Percentiles rank a stretch among this genome's conserved stretches.
phyloP scores from a whole-genome alignment of 2,329 filamentous ascomycete species.

The Alternaria gansuensis region DNA sequence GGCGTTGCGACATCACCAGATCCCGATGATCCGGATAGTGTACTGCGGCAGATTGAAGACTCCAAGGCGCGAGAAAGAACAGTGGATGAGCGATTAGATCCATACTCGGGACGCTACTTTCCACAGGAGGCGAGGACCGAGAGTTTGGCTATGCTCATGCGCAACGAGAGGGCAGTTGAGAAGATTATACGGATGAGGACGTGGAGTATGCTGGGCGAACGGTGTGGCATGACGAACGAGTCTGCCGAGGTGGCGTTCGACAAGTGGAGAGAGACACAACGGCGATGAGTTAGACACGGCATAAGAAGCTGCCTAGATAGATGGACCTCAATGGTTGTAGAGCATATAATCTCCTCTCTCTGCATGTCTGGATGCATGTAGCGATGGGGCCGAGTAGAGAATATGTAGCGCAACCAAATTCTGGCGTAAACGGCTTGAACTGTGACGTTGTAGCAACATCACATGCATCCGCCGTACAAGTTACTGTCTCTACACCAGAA shows the following conservation, averaged over 20 bases:
- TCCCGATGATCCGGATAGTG: slow-evolving; percentile 81
- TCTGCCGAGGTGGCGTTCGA: slow-evolving; percentile 54
- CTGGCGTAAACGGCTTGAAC: not conserved
- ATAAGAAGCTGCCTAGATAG: not conserved
- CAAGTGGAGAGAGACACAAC: slow-evolving; percentile 41
- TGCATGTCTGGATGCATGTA: not conserved
- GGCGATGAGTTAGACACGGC: slow-evolving; percentile 3
- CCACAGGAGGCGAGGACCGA: slow-evolving; percentile 82
- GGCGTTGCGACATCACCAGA: slow-evolving; percentile 87
- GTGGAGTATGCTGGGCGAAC: slow-evolving; percentile 79
- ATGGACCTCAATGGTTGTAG: not conserved
- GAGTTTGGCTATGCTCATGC: slow-evolving; percentile 74
- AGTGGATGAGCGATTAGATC: slow-evolving; percentile 89
- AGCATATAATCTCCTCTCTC: slow-evolving; percentile 22
- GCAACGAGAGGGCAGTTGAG: slow-evolving; percentile 80
- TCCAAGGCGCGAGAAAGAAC: slow-evolving; percentile 74
- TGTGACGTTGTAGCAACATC: not conserved
- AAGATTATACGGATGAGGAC: slow-evolving; percentile 81
- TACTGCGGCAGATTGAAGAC: slow-evolving; percentile 74
- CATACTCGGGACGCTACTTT: slow-evolving; percentile 86
- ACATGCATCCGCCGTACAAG: not conserved
- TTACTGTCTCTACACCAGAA: too few species aligned
- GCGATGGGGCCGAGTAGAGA: not conserved
- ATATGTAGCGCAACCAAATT: not conserved
- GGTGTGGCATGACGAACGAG: slow-evolving; percentile 69